Evolutionary conservation across 345 rosid genomes (phyloP), one percentile per base, ranked within the genome.

Genomic region (Erucastrum elatum): DNA sequence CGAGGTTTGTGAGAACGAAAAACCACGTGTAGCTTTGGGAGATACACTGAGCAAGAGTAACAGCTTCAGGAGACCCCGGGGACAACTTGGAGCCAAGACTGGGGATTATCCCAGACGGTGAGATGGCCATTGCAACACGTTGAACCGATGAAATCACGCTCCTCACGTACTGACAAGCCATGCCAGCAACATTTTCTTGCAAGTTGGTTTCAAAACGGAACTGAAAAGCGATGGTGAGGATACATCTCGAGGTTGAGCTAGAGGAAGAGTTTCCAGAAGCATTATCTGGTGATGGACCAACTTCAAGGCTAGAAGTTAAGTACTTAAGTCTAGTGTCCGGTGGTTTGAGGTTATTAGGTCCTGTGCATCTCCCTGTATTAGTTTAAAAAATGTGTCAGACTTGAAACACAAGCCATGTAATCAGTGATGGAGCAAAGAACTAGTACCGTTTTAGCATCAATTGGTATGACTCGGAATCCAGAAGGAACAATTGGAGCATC

Each of bases 151-250:
- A 88, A 64, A 96, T 93, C 70, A 96, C 97, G 10, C 94, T 96
- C 1, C 97, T 87, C 4, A 96, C 87, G 41, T 96, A 96, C 77
- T 96, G 98, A 5, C 93, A 87, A 25, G 98, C 99, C 99, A 96
- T 93, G 76, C 88, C 83, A 1, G 95, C 97, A 69, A 96, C 99
- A 82, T 88, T 96, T 0, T 96, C 99, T 75, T 91, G 98, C 66
- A 92, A 84, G 80, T 84, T 90, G 87, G 84, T 85, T 72, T 93
- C 98, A 58, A 90, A 93, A 8, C 98, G 98, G 86, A 96, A 93
- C 79, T 96, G 99, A 80, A 96, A 93, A 35, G 99, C 99, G n/a
- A 96, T 93, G 3, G 98, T 93, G 82, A 96, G 86, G 63, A 96
- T 92, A 0, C 97, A 96, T 67, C 98, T 89, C 6, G 87, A 61